Percentiles rank a stretch among this genome's conserved stretches.
Conservation (phyloP, 495 filamentous ascomycete genomes). For the Hamigera avellanea region DNA sequence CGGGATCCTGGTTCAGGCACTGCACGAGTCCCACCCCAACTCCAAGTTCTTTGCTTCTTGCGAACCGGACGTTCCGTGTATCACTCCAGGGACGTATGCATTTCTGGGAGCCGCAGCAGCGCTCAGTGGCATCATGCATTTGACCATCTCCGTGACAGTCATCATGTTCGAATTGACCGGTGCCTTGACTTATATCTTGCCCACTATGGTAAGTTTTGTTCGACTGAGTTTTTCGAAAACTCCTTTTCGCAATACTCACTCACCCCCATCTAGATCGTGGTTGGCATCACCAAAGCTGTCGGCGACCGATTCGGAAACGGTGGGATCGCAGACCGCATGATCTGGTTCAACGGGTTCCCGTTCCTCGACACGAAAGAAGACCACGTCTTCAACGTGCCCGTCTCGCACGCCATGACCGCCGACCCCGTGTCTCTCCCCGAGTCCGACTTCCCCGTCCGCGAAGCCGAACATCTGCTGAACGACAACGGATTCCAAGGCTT, state of each 20-base stretch:
- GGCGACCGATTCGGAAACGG: conserved; percentile 87
- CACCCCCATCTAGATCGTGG: conserved; percentile 56
- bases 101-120: conserved; percentile 91
- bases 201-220: conserved; percentile 61
- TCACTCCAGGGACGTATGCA: conserved; percentile 92
- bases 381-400: conserved; percentile 91
- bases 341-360: conserved; percentile 97
- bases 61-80: conserved; percentile 86
- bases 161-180: conserved; percentile 98
- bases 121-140: conserved; percentile 96
- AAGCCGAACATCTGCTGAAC: conserved; percentile 62
- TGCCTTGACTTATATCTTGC: conserved; percentile 88
- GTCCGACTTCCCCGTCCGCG: conserved; percentile 59
- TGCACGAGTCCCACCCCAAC: conserved; percentile 72
- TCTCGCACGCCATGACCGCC: conserved; percentile 83
- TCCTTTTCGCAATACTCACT: conserved; percentile 8
- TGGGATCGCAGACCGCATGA: conserved; percentile 96
- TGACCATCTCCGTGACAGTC: conserved; percentile 91
- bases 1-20: conserved; percentile 85
- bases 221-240: not conserved
- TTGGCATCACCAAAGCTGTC: conserved; percentile 92
- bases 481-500: conserved; percentile 91
- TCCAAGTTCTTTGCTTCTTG: conserved; percentile 81
- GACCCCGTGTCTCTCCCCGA: conserved; percentile 63
- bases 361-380: conserved; percentile 98